phyloP scores from a whole-genome alignment of 192 early-diverging fungal genomes.

The Bifiguratus adelaidae region DNA sequence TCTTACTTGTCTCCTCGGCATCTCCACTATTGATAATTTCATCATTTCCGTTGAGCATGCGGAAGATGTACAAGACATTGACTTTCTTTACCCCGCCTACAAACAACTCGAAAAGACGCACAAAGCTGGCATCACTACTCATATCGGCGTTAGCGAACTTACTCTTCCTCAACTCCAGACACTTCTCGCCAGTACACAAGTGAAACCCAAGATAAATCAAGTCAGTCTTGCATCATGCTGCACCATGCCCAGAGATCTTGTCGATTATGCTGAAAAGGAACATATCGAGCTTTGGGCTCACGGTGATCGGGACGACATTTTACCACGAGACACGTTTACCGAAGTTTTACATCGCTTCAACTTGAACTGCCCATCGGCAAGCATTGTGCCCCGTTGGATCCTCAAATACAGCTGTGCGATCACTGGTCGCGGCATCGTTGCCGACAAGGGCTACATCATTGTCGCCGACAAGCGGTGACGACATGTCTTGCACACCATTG shows the following conservation, averaged over 20 bases:
- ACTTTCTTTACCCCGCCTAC: too few species aligned
- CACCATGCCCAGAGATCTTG: conserved; percentile 28
- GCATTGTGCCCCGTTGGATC: conserved; percentile 30
- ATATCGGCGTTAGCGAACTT: conserved; percentile 36
- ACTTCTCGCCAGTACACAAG: conserved; percentile 12
- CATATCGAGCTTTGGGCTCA: conserved; percentile 29
- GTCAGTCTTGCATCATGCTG: conserved; percentile 35
- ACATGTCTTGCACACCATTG: too few species aligned
- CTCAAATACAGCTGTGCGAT: conserved; percentile 41
- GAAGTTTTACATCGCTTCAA: conserved; percentile 17
- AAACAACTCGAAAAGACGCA: conserved; percentile 15
- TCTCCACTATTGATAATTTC: conserved; percentile 18
- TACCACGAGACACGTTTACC: conserved; percentile 22
- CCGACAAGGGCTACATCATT: conserved; percentile 34
- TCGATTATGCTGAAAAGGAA: conserved; percentile 25
- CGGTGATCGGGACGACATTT: conserved; percentile 32
- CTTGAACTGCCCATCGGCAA: conserved; percentile 1
- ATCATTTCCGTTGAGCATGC: conserved; percentile 7
- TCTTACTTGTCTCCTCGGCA: conserved; percentile 11
- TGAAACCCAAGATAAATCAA: conserved; percentile 34
- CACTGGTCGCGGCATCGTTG: conserved; percentile 26
- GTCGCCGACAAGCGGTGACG: too few species aligned
- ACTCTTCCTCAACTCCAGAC: conserved; percentile 17
- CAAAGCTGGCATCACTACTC: conserved; percentile 17
- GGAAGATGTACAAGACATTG: not conserved